Percentiles rank a stretch among this genome's conserved stretches.
These are phyloP conservation scores for Capsella bursapastoris DNA, from an alignment of 345 rosid genomes.

Conservation along the genomic window DNA sequence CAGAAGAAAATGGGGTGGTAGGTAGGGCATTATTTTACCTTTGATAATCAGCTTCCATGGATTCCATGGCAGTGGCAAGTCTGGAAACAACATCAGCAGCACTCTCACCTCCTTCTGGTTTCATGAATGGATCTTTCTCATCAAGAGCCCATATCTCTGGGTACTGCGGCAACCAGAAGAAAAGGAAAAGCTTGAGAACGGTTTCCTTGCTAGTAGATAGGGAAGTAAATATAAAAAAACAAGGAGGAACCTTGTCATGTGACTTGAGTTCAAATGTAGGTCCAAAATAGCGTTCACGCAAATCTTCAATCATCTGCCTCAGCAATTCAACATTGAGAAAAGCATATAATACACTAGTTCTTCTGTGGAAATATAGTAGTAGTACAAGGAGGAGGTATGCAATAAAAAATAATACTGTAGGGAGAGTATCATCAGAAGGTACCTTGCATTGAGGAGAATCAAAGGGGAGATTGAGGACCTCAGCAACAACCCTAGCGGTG, in stretches of 20 bases:
- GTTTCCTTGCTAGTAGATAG: background rate
- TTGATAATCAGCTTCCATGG: conserved; percentile 70
- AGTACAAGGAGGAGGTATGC: too few relatives aligned
- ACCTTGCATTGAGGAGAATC: conserved; percentile 80
- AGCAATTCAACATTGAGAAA: background rate
- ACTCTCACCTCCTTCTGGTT: conserved; percentile 87
- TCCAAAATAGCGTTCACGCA: conserved; percentile 92
- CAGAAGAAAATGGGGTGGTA: conserved; percentile 22
- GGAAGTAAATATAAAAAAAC: background rate
- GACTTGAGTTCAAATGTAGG: conserved; percentile 80
- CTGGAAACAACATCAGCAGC: conserved; percentile 80
- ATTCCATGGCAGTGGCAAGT: conserved; percentile 60
- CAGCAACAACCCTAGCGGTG: conserved; percentile 77
- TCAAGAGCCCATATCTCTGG: conserved; percentile 85
- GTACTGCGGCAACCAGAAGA: conserved; percentile 51
- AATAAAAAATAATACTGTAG: too few relatives aligned
- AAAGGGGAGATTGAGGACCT: conserved; percentile 68
- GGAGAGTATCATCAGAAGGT: too few relatives aligned
- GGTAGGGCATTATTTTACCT: conserved; percentile 52
- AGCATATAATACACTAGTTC: background rate
- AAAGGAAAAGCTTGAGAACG: background rate
- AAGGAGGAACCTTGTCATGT: conserved; percentile 70
- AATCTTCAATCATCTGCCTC: conserved; percentile 70
- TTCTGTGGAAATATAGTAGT: background rate
- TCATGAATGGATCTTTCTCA: conserved; percentile 75